A percentile compares a stretch with the other conserved stretches of the same genome.
Conservation (phyloP, 768 basidiomycete species). For the Suillus subalutaceus region DNA sequence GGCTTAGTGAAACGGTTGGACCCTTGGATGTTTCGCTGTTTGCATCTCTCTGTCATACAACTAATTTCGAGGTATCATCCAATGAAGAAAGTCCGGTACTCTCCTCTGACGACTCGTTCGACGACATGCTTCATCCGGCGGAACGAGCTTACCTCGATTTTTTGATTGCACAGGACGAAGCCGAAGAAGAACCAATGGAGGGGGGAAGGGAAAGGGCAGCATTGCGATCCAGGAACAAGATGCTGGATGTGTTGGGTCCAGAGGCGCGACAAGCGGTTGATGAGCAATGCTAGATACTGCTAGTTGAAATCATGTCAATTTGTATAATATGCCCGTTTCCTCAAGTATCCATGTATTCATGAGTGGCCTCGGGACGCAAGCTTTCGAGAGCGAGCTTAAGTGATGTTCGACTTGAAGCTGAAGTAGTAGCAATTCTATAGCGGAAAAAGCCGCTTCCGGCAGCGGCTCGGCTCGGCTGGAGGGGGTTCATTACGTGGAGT, state of each 20-base stretch:
- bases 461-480: too few relatives aligned
- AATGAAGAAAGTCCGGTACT: background rate
- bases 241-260: conserved; percentile 14
- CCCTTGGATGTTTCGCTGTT: background rate
- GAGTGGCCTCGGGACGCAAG: background rate
- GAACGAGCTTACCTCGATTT: conserved; percentile 6
- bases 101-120: background rate
- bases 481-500: too few relatives aligned
- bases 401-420: too few relatives aligned
- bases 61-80: background rate
- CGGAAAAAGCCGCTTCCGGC: too few relatives aligned
- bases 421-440: too few relatives aligned
- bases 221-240: conserved; percentile 14
- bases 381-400: too few relatives aligned
- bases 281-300: background rate
- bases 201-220: conserved; percentile 6
- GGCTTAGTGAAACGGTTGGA: background rate
- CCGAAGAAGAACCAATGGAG: background rate
- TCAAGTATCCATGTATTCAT: too few relatives aligned
- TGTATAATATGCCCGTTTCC: too few relatives aligned
- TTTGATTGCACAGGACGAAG: conserved; percentile 3
- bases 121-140: background rate
- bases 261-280: conserved; percentile 13
- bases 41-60: background rate
- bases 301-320: background rate